Base-by-base conservation (phyloP, 768 basidiomycete species). In the Suillus subaureus region DNA sequence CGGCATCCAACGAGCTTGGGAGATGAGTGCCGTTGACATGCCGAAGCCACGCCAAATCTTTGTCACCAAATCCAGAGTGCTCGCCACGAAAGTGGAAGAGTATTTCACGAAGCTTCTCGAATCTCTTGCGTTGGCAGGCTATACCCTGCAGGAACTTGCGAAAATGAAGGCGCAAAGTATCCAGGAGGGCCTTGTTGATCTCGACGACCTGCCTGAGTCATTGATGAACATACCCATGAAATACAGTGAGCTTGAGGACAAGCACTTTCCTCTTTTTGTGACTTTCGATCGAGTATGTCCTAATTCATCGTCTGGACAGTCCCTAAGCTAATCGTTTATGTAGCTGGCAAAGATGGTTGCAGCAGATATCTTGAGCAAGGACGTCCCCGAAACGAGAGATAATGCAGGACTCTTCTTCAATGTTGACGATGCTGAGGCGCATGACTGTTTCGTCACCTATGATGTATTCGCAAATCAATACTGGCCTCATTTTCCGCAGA, bases 61-160 rank as follows among this genome's bases (percentile, higher is more conserved):
- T 66, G 84, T 92, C 2, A 92, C 91, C 0, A 87, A 90, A 69
- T 92, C 90, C 2, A 81, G 81, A 21, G 79, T 87, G 21, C 81
- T 92, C 4, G 89, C 89, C 0, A 78, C 77, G n/a, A 90, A 89
- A 67, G 91, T 92, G n/a, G 81, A 88, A 67, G 86, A 88, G 51
- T 87, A 89, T 70, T 93, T 87, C 69, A 63, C 68, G 5, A 84
- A 84, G 68, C 74, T 91, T 21, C 68, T 83, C 12, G 75, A 79
- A 11, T 85, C 87, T 0, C 72, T 86, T 39, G 67, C 72, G 3
- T 70, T 79, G 3, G 78, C 78, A 12, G 72, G 76, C 3, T 73
- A 77, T 54, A 72, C 81, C 4, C 73, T 76, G 0, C 69, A 79
- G 56, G 80, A 85, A 51, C 78, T 89, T 12, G 72, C 71, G 16